These are phyloP conservation scores for Heliosperma pusillum DNA, from an alignment of 148 eudicot species.

Conservation along the genomic window DNA sequence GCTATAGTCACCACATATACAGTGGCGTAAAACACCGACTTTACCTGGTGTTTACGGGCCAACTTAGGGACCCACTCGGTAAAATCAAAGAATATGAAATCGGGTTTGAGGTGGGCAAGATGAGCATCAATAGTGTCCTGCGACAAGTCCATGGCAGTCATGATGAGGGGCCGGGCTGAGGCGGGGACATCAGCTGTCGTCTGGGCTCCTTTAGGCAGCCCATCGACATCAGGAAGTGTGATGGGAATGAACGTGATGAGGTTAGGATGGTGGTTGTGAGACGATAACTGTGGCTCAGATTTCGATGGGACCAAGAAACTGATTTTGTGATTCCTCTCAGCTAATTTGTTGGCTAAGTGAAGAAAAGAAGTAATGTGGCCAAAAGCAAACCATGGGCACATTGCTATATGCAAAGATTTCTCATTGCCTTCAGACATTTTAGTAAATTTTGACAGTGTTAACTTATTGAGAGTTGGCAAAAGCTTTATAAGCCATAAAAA, in stretches of 20 bases:
- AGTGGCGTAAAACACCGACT: constrained; percentile 31
- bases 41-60: constrained; percentile 31
- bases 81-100: constrained; percentile 46
- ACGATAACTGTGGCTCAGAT: constrained; percentile 28
- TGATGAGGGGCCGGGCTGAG: constrained; percentile 31
- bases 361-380: constrained; percentile 41
- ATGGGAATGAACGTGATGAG: constrained; percentile 44
- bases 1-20: constrained; percentile 31
- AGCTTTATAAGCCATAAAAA: constrained; percentile 1
- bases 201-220: constrained; percentile 42
- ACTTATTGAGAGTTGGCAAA: background rate
- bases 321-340: constrained; percentile 35
- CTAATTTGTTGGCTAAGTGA: constrained; percentile 39
- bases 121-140: constrained; percentile 29
- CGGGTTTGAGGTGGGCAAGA: constrained; percentile 29
- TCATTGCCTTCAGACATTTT: constrained; percentile 22
- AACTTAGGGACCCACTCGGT: constrained; percentile 48
- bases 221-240: constrained; percentile 40
- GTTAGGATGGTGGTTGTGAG: constrained; percentile 45
- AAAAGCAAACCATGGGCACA: constrained; percentile 50
- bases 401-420: constrained; percentile 28
- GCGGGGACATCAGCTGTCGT: constrained; percentile 47
- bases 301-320: constrained; percentile 37
- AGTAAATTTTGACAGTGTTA: too few relatives aligned
- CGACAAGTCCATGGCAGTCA: constrained; percentile 47